Evolutionary conservation across 2,329 filamentous ascomycete genomes (phyloP), one percentile per base, ranked within the genome.

Genomic region (Aureobasidium pullulans): DNA sequence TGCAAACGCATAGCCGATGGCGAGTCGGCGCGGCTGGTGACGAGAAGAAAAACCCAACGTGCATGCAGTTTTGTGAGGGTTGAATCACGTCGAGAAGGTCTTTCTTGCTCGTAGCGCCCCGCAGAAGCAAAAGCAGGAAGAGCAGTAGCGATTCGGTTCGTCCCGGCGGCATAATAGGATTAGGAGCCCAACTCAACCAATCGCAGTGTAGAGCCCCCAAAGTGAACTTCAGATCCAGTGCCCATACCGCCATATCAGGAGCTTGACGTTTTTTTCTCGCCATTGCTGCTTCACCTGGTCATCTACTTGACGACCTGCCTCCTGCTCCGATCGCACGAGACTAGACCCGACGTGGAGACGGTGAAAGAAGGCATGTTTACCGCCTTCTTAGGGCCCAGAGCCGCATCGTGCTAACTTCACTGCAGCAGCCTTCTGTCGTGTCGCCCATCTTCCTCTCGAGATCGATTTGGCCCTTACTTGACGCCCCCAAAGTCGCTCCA

Each of bases 311-410:
- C 23, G 40, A n/a, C 29, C 31, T 40, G 16, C 43, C 54, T 48
- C 31, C n/a, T 31, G 19, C 31, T 16, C 32, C 43, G 39, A 31
- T 31, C 42, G 23, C 10, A 57, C 23, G 43, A 47, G 16, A 57
- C 34, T 32, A 39, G 54, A n/a, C 28, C 31, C 23, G 54, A 57
- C 42, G 34, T 54, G 50, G 16, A 40, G 42, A 57, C 29, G 31
- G 54, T 57, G 54, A 57, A 43, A 44, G 42, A 47, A 57, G 54
- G 54, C 54, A 57, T 57, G 54, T 57, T 57, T 57, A 57, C 54
- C 54, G 54, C 54, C 43, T 57, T 36, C 29, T 47, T 10, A 28
- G 23, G 13, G 54, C 28, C 31, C 52, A 36, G 32, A 37, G 40
- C 40, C 40, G 31, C 40, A 57, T 57, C 50, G 46, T 28, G 52